Conservation (phyloP, 108 stramenopile genomes). For the Conticribra weissflogii region DNA sequence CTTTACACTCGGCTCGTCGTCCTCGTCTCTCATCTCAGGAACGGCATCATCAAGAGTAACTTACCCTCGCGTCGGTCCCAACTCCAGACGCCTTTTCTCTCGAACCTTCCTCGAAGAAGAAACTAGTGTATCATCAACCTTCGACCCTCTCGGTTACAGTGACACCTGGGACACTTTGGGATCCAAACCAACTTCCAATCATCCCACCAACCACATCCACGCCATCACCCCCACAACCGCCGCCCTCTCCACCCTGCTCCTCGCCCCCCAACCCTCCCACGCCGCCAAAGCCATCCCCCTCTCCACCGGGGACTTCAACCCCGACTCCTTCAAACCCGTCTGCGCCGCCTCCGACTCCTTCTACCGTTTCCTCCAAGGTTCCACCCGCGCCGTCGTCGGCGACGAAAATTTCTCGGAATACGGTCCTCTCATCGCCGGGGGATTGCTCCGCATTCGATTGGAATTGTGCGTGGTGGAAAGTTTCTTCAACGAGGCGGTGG, state of each 20-base stretch:
- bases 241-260: background rate
- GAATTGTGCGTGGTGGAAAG: constrained; percentile 93
- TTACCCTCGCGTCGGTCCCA: background rate
- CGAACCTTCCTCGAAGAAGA: background rate
- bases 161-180: constrained; percentile 9
- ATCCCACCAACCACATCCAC: no score
- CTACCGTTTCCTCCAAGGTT: constrained; percentile 79
- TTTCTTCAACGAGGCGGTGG: constrained; percentile 93
- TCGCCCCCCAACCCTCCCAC: background rate
- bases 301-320: constrained; percentile 67
- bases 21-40: background rate
- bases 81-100: background rate
- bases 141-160: constrained; percentile 24
- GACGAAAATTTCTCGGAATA: constrained; percentile 86
- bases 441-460: constrained; percentile 85
- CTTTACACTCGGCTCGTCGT: background rate
- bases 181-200: background rate
- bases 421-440: constrained; percentile 91
- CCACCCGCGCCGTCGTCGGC: constrained; percentile 80
- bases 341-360: constrained; percentile 86
- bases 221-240: no score
- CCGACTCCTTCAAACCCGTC: constrained; percentile 83
- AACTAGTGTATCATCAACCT: background rate
- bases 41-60: background rate
- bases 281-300: constrained; percentile 12